phyloP scores from a whole-genome alignment of 805 yeast species.

The Nakazawaea peltata region DNA sequence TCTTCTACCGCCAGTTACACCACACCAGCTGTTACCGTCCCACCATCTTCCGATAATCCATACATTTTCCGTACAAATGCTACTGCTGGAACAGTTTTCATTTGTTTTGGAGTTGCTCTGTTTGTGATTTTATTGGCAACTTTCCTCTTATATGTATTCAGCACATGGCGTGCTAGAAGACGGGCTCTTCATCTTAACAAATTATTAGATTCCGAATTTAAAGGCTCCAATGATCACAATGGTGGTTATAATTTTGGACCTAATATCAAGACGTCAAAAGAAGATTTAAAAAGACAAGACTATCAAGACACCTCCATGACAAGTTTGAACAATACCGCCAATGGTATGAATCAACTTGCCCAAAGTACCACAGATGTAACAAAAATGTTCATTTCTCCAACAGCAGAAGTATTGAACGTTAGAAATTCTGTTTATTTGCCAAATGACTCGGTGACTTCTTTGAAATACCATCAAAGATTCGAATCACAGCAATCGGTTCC shows the following conservation, averaged over 20 bases:
- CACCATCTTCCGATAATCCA: slow-evolving; percentile 57
- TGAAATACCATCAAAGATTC: not conserved
- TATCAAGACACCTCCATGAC: no score
- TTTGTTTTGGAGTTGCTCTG: slow-evolving; percentile 66
- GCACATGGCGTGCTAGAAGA: slow-evolving; percentile 31
- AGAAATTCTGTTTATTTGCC: not conserved
- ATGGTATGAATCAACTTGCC: not conserved
- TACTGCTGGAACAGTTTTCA: slow-evolving; percentile 77
- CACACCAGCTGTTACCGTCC: slow-evolving; percentile 46
- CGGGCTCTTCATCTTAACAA: slow-evolving; percentile 32
- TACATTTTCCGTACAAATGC: slow-evolving; percentile 40
- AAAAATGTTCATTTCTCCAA: slow-evolving; percentile 68
- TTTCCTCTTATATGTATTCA: slow-evolving; percentile 7
- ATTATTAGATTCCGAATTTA: no score
- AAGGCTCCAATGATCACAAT: slow-evolving; percentile 15
- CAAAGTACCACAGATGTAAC: slow-evolving; percentile 25
- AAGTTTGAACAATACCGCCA: not conserved
- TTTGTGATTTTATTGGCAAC: slow-evolving; percentile 46
- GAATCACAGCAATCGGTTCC: not conserved
- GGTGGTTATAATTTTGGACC: slow-evolving; percentile 3
- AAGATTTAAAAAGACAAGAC: not conserved
- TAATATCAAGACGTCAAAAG: not conserved
- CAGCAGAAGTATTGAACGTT: slow-evolving; percentile 50
- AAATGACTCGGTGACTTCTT: not conserved
- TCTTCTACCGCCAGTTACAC: slow-evolving; percentile 20